Evolutionary conservation across 2,329 filamentous ascomycete species (phyloP), one percentile per base, ranked within the genome.

Genomic region (Plenodomus biglobosus): DNA sequence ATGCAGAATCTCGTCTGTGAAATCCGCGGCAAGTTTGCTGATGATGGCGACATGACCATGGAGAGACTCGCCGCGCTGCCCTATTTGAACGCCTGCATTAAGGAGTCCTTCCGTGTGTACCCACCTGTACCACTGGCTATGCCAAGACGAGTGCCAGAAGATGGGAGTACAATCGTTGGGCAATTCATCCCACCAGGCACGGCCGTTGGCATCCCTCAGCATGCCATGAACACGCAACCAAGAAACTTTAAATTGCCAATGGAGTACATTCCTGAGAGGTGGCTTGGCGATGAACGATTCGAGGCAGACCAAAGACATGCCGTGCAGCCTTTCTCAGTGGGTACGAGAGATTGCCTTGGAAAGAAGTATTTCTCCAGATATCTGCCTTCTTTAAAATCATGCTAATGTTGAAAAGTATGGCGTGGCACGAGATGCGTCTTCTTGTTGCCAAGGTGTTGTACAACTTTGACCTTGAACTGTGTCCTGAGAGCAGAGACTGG

Each of bases 311-410:
- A 69, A 19, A 65, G 62, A 37, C 60, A 56, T 4, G 73, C 62
- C n/a, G 48, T 76, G 11, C 71, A 77, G 20, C 64, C 76, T 1
- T 80, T 80, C 54, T 73, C 69, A 1, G 63, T 72, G 24, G 78
- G 77, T 0, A 65, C 74, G 0, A 61, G 76, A 24, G 65, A 72
- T 36, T 73, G 70, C 40, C 34, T 73, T 17, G 69, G 69, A 3
- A 71, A 69, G 53, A 70, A 71, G 68, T 71, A 57, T 50, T 67
- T 62, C 60, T 10, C 27, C 16, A 27, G 3, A 38, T 13, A 6
- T 27, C 16, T 40, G 21, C 17, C 11, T 1, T 8, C 4, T 7
- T n/a, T 30, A 8, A 40, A 1, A 15, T 10, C 30, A 37, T 44
- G 27, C 56, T 59, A 38, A 62, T 32, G 11, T 11, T 19, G 7